Conservation (phyloP, 768 basidiomycete genomes). For the Phanerochaete carnosa region DNA sequence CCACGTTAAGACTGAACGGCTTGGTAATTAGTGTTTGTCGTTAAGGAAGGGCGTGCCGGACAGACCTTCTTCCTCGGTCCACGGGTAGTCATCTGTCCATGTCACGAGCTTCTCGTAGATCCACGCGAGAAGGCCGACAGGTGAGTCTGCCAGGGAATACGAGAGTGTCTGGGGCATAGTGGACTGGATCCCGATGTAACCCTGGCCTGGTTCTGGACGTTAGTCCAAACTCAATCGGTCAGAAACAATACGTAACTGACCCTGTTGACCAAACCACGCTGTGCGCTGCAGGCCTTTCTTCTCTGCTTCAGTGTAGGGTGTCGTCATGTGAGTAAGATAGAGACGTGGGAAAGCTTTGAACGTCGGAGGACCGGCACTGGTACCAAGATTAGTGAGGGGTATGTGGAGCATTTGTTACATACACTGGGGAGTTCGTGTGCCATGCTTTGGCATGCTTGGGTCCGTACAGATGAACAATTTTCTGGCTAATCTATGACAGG, state of each 20-base stretch:
- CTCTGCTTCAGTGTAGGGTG: conserved; percentile 27
- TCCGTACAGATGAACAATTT: conserved; percentile 34
- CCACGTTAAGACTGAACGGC: conserved; percentile 30
- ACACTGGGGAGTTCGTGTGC: conserved; percentile 49
- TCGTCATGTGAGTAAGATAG: conserved; percentile 26
- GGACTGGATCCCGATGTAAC: conserved; percentile 30
- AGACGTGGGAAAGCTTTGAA: conserved; percentile 22
- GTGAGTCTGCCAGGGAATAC: conserved; percentile 55
- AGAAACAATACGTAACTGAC: not conserved
- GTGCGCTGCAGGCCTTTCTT: conserved; percentile 20
- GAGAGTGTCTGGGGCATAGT: conserved; percentile 36
- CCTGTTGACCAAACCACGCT: conserved; percentile 17
- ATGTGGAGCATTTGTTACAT: conserved; percentile 12
- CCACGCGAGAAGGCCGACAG: conserved; percentile 41
- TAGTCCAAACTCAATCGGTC: not conserved
- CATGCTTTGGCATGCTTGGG: conserved; percentile 45
- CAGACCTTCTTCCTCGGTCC: conserved; percentile 57
- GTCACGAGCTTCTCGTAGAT: conserved; percentile 32
- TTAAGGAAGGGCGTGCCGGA: not conserved
- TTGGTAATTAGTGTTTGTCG: not conserved
- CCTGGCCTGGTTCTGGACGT: conserved; percentile 13
- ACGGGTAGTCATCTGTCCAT: conserved; percentile 46
- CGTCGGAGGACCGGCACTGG: conserved; percentile 24
- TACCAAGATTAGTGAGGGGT: not conserved
- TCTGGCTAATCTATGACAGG: conserved; percentile 30